A percentile compares a stretch with the other conserved stretches of the same genome.
These are phyloP conservation scores for Halocafeteria seosinensis DNA, from an alignment of 108 stramenopile genomes.

Conservation along the genomic window DNA sequence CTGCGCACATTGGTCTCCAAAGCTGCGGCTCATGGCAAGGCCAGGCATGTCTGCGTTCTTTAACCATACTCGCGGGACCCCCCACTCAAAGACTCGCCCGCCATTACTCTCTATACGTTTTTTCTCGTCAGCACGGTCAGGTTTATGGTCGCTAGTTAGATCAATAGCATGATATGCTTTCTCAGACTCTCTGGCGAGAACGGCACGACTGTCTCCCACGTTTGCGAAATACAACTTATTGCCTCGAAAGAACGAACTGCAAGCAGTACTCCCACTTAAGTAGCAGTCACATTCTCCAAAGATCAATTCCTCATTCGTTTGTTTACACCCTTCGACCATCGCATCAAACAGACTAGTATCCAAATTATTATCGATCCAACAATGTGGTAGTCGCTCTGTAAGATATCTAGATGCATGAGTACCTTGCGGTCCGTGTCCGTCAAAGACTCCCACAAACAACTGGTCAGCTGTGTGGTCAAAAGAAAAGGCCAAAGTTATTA, in stretches of 20 bases:
- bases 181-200: slow-evolving; percentile 39
- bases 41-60: slow-evolving; percentile 9
- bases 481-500: too few species aligned
- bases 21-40: slow-evolving; percentile 73
- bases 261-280: slow-evolving; percentile 64
- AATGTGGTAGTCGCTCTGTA: not conserved
- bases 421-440: slow-evolving; percentile 14
- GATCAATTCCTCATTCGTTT: not conserved
- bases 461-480: too few species aligned
- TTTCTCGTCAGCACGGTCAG: slow-evolving; percentile 19
- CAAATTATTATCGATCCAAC: not conserved
- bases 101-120: slow-evolving; percentile 25
- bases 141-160: slow-evolving; percentile 31
- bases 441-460: slow-evolving; percentile 4
- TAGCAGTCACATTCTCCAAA: slow-evolving; percentile 8
- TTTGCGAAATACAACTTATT: slow-evolving; percentile 65
- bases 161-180: too few species aligned
- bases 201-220: slow-evolving; percentile 81
- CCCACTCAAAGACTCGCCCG: slow-evolving; percentile 28
- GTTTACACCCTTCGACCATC: slow-evolving; percentile 4
- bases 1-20: slow-evolving; percentile 83
- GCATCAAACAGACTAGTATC: not conserved
- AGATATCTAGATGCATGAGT: slow-evolving; percentile 3
- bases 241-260: slow-evolving; percentile 61
- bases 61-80: slow-evolving; percentile 18